Base-by-base conservation (phyloP, 148 eudicot species). In the Linanthus parryae region DNA sequence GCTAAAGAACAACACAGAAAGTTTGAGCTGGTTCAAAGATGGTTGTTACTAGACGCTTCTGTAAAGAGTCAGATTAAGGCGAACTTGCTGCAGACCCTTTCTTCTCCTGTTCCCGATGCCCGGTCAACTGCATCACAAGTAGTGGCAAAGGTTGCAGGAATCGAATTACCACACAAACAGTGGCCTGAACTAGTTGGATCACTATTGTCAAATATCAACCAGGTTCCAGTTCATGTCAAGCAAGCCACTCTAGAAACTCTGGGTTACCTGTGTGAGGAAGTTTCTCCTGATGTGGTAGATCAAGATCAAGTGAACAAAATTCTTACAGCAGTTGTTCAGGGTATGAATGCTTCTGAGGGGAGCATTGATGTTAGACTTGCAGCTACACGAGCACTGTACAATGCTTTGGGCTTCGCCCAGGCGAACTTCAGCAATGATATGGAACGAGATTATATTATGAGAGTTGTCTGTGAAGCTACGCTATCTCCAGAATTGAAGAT, bases 251-350 rank as follows among this genome's bases (percentile, higher is more conserved):
- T 81, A 60, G 88, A 81, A 59, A 72, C 83, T 0, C 73, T 81
- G 26, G 88, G 88, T 11, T 81, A 71, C 61, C 76, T 77, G 8
- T 81, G 88, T 29, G 88, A 81, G 75, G 88, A 81, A 76, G 63
- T 73, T 30, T 77, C 88, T 12, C 78, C 74, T 58, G 64, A 71
- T 16, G 81, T 72, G 58, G 81, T 81, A 57, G 83, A 71, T 44
- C 83, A 77, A 56, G 68, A 27, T 31, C 83, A 81, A 68, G 88
- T 81, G 7, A 78, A 81, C 63, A 42, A 73, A 21, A 61, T 81
- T 24, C 83, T 81, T n/a, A 81, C 88, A 44, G 88, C 88, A 49
- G 83, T 81, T 12, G 88, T 73, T 61, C 83, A 81, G 59, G 88
- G 88, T 24, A 81, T 81, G 88, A 74, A 43, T 27, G 52, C 46